These are phyloP conservation scores for Didymellaceae sp. DNA, from an alignment of 2,329 filamentous ascomycete species.

Conservation along the genomic window DNA sequence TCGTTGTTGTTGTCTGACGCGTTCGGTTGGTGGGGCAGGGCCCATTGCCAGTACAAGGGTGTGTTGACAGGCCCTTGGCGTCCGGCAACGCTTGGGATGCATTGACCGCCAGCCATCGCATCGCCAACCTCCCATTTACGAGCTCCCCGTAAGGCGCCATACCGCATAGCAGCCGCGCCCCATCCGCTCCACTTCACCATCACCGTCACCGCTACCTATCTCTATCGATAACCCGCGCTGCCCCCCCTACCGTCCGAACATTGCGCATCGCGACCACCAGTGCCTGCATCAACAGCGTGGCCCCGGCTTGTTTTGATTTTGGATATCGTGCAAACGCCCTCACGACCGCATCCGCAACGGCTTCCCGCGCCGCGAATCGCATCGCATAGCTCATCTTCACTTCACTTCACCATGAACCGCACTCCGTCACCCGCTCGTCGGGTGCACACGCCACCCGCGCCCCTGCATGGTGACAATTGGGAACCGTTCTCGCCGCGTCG, in stretches of 20 bases:
- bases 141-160: conserved; percentile 13
- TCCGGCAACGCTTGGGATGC: neutral
- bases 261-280: conserved; percentile 6
- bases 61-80: neutral
- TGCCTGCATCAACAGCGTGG: conserved; percentile 19
- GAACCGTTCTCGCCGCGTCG: conserved; percentile 76
- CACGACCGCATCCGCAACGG: conserved; percentile 1
- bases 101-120: conserved; percentile 22
- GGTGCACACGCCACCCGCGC: conserved; percentile 72
- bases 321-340: conserved; percentile 18
- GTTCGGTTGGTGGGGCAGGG: neutral
- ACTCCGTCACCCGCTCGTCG: conserved; percentile 68
- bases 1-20: conserved; percentile 23
- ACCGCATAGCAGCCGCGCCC: conserved; percentile 23
- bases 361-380: conserved; percentile 1
- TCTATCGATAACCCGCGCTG: conserved; percentile 15
- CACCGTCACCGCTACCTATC: conserved; percentile 15
- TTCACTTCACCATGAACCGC: conserved; percentile 45
- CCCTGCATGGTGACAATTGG: conserved; percentile 73
- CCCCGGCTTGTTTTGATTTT: conserved; percentile 37
- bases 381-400: neutral
- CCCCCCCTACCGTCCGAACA: conserved; percentile 9
- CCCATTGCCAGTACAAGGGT: neutral
- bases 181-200: conserved; percentile 20
- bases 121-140: conserved; percentile 30